These are phyloP conservation scores for Trypanosoma cruzi DNA, from an alignment of 208 protist genomes.

Conservation along the genomic window DNA sequence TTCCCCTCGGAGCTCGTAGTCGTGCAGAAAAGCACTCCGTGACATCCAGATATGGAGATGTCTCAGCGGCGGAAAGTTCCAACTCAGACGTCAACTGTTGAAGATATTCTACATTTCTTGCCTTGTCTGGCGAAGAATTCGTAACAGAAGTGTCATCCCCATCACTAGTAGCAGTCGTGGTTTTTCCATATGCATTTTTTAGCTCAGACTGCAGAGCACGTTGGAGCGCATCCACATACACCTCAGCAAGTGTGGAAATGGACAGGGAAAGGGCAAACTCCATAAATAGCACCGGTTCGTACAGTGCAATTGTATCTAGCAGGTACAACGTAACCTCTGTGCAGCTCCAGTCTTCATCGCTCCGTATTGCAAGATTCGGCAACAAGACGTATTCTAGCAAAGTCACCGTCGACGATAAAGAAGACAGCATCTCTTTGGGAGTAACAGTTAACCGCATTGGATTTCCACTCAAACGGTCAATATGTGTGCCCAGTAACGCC, in stretches of 20 bases:
- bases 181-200: background rate
- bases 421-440: background rate
- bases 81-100: background rate
- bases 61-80: constrained; percentile 25
- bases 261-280: constrained; percentile 32
- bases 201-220: background rate
- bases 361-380: constrained; percentile 38
- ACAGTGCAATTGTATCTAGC: constrained; percentile 38
- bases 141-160: background rate
- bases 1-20: constrained; percentile 29
- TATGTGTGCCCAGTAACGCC: constrained; percentile 40
- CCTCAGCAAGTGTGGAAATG: constrained; percentile 15
- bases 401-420: constrained; percentile 15
- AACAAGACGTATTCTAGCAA: constrained; percentile 56
- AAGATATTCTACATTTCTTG: constrained; percentile 10
- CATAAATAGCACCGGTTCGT: constrained; percentile 55
- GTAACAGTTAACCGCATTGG: background rate
- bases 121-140: background rate
- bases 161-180: background rate
- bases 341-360: constrained; percentile 43
- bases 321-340: constrained; percentile 64
- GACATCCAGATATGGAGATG: constrained; percentile 41
- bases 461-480: constrained; percentile 27
- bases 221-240: constrained; percentile 14
- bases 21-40: constrained; percentile 47